A percentile compares a stretch with the other conserved stretches of the same genome.
These are phyloP conservation scores for Saturnispora zaruensis DNA, from an alignment of 805 yeast species.

Conservation along the genomic window DNA sequence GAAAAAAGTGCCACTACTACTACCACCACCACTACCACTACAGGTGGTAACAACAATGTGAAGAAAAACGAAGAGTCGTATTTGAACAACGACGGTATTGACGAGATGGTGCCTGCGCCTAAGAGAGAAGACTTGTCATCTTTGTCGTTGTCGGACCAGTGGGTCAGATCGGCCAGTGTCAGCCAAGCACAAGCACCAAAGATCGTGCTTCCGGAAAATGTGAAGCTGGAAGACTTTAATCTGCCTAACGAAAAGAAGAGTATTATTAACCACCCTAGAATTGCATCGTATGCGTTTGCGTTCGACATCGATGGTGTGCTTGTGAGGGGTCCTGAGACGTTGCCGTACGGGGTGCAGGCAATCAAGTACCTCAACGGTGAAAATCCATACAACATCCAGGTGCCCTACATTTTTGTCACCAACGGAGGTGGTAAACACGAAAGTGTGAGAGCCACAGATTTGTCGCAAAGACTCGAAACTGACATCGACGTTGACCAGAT, in stretches of 20 bases:
- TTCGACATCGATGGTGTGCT: constrained; percentile 92
- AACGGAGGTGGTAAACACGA: constrained; percentile 92
- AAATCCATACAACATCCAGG: constrained; percentile 66
- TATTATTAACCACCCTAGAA: constrained; percentile 59
- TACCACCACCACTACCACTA: constrained; percentile 10
- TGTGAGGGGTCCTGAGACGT: constrained; percentile 74
- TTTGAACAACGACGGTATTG: constrained; percentile 67
- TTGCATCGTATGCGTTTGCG: constrained; percentile 81
- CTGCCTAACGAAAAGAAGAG: constrained; percentile 37
- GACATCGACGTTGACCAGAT: constrained; percentile 69
- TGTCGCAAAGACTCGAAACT: constrained; percentile 50
- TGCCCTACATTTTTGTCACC: constrained; percentile 79
- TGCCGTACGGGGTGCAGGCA: constrained; percentile 73
- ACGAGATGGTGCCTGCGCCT: constrained; percentile 51
- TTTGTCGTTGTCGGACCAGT: constrained; percentile 62
- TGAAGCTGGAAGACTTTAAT: not conserved
- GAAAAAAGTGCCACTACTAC: constrained; percentile 6
- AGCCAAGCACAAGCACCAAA: constrained; percentile 34
- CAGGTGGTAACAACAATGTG: not conserved
- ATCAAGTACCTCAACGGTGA: constrained; percentile 65
- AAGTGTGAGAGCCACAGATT: constrained; percentile 59
- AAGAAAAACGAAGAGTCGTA: constrained; percentile 33
- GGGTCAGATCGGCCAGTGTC: constrained; percentile 31
- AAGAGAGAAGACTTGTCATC: constrained; percentile 59
- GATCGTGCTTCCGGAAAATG: not conserved